phyloP scores from a whole-genome alignment of 2,329 filamentous ascomycete species.

The Fusarium sp. region DNA sequence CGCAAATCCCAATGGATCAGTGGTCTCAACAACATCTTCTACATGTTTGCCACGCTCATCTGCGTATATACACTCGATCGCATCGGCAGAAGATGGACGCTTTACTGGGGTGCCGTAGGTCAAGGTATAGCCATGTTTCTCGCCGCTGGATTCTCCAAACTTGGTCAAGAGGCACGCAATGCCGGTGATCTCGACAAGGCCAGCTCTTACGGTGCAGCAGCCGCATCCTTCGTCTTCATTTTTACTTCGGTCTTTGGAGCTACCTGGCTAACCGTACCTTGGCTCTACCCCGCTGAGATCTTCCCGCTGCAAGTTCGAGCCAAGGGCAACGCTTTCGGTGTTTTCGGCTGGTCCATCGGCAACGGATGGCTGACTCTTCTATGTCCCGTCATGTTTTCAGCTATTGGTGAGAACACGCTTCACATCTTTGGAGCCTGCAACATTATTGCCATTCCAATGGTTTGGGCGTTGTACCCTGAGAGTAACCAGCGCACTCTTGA shows the following conservation, averaged over 20 bases:
- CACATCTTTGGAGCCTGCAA: constrained; percentile 78
- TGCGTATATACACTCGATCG: constrained; percentile 75
- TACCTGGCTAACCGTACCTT: constrained; percentile 61
- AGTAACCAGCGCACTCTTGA: constrained; percentile 77
- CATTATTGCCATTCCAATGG: constrained; percentile 69
- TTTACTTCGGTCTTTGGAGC: constrained; percentile 54
- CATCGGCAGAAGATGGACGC: constrained; percentile 73
- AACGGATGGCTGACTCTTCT: constrained; percentile 69
- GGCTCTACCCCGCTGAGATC: constrained; percentile 76
- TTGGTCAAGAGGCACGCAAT: constrained; percentile 60
- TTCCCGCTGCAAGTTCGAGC: constrained; percentile 76
- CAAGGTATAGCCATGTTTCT: constrained; percentile 74
- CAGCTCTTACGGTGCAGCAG: constrained; percentile 66
- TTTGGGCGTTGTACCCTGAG: constrained; percentile 79
- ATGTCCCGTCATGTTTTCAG: constrained; percentile 52
- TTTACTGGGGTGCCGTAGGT: constrained; percentile 72
- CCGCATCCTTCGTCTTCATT: constrained; percentile 74
- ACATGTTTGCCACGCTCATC: constrained; percentile 71
- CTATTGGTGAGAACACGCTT: constrained; percentile 68
- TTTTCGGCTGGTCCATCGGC: constrained; percentile 78
- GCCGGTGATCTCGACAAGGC: constrained; percentile 54
- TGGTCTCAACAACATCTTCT: constrained; percentile 60
- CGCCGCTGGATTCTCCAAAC: constrained; percentile 59
- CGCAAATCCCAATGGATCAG: constrained; percentile 70
- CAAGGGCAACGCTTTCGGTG: constrained; percentile 78